Evolutionary conservation across 2,329 filamentous ascomycete species (phyloP).

Genomic region (Exophiala mesophila): DNA sequence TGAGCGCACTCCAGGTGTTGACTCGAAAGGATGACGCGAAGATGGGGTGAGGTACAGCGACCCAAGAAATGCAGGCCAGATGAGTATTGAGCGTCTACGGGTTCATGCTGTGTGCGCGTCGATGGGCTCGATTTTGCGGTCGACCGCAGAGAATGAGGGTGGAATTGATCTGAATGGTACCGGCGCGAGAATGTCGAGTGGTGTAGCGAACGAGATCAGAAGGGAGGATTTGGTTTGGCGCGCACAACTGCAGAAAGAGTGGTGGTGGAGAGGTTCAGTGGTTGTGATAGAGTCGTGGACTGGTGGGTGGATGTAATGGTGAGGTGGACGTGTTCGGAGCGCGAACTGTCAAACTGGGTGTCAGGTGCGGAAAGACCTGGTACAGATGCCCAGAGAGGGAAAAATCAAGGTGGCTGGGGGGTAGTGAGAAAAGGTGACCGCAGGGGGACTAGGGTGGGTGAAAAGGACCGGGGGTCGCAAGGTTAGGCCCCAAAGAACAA

Average conservation of each 20-base stretch:
- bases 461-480: conserved; percentile 15
- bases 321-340: conserved; percentile 16
- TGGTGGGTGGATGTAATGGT: conserved; percentile 1
- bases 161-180: conserved; percentile 3
- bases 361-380: conserved; percentile 10
- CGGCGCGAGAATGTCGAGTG: conserved; percentile 5
- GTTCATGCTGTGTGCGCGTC: conserved; percentile 20
- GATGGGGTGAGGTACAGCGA: conserved; percentile 7
- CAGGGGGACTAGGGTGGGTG: conserved; percentile 15
- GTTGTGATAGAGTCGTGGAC: not conserved
- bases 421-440: not conserved
- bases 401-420: conserved; percentile 24
- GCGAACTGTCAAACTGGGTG: conserved; percentile 13
- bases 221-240: not conserved
- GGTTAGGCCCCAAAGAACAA: too few relatives aligned
- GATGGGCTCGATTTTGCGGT: conserved; percentile 17
- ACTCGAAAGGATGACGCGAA: conserved; percentile 6
- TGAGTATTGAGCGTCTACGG: conserved; percentile 11
- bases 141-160: conserved; percentile 7
- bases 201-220: too few relatives aligned
- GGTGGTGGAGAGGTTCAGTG: conserved; percentile 2
- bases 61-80: conserved; percentile 13
- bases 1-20: conserved; percentile 1
- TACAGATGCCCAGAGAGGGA: conserved; percentile 6
- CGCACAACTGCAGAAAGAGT: too few relatives aligned